Base-by-base conservation (phyloP, 352 stramenopile species). In the Bremia lactucae region DNA sequence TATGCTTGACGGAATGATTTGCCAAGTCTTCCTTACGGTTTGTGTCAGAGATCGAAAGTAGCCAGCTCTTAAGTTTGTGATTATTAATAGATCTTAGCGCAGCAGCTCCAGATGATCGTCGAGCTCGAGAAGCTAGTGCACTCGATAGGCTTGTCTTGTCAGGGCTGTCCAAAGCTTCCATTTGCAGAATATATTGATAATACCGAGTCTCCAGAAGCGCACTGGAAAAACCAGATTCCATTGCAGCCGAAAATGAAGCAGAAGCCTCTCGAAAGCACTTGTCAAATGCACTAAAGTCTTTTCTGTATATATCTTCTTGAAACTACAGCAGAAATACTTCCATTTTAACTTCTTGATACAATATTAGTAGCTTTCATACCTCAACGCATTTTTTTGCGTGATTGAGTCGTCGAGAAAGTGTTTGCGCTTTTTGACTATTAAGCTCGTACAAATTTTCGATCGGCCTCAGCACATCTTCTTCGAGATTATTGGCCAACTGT, bases 61-160 rank as follows among this genome's bases (percentile, higher is more conserved):
- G 46, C 79, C 79, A 92, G 14, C 72, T 87, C 2, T 88, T 76
- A 11, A 92, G 64, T 53, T 89, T 88, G 10, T 76, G 83, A 29
- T 71, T 77, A 48, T 81, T 81, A 54, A 78, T 57, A 10, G 41
- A 55, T 39, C 63, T 54, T 13, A 61, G 39, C 9, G 43, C 46
- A 9, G 31, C 39, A n/a, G 34, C 34, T 34, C 47, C 44, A 4
- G 36, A 42, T 0, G 37, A 19, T 47, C 52, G 60, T 28, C 51
- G 47, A 0, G 31, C 18, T 2, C 40, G 24, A 20, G 43, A 42
- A 18, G 22, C 18, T 19, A 46, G 2, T 29, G 34, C 20, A 10
- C 16, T 52, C n/a, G 39, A 43, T 4, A 19, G 25, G n/a, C 43
- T 31, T 18, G 11, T 37, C 21, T 53, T 49, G 3, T 42, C 22